Conservation (phyloP, 495 filamentous ascomycete genomes). For the Aspergillus haitiensis region DNA sequence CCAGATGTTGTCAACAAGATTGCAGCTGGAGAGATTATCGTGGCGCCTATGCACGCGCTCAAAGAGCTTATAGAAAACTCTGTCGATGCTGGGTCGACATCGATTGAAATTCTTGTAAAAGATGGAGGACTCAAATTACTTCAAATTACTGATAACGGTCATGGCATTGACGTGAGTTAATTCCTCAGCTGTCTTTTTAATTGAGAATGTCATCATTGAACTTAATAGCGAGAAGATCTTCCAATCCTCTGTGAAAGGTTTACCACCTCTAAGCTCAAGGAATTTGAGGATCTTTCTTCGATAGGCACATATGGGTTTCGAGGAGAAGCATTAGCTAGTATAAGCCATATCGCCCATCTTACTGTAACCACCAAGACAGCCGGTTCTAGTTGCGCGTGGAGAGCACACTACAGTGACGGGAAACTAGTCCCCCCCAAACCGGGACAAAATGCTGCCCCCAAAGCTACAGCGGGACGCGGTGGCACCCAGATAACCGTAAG, state of each 20-base stretch:
- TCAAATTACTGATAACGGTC: slow-evolving; percentile 97
- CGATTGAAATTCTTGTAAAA: slow-evolving; percentile 87
- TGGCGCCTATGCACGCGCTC: slow-evolving; percentile 92
- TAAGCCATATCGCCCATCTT: slow-evolving; percentile 97
- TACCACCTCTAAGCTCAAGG: slow-evolving; percentile 94
- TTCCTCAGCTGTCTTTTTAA: background rate
- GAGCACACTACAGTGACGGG: slow-evolving; percentile 81
- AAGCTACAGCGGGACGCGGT: slow-evolving; percentile 83
- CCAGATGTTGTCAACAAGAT: slow-evolving; percentile 99
- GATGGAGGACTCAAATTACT: slow-evolving; percentile 96
- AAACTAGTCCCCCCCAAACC: slow-evolving; percentile 84
- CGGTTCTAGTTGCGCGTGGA: slow-evolving; percentile 86
- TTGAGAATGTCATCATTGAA: slow-evolving; percentile 4
- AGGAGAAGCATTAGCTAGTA: slow-evolving; percentile 95
- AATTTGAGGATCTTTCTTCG: slow-evolving; percentile 87
- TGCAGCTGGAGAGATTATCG: slow-evolving; percentile 98
- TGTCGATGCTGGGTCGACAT: slow-evolving; percentile 93
- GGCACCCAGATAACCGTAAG: slow-evolving; percentile 92
- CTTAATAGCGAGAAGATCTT: slow-evolving; percentile 75
- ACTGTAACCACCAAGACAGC: slow-evolving; percentile 92
- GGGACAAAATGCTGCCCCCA: slow-evolving; percentile 86
- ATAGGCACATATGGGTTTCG: slow-evolving; percentile 98
- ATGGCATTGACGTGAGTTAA: slow-evolving; percentile 79
- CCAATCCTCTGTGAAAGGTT: slow-evolving; percentile 94
- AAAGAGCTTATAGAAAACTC: slow-evolving; percentile 98